Conservation (phyloP, 371 early-diverging fungal genomes). For the Zopfochytrium polystomum region DNA sequence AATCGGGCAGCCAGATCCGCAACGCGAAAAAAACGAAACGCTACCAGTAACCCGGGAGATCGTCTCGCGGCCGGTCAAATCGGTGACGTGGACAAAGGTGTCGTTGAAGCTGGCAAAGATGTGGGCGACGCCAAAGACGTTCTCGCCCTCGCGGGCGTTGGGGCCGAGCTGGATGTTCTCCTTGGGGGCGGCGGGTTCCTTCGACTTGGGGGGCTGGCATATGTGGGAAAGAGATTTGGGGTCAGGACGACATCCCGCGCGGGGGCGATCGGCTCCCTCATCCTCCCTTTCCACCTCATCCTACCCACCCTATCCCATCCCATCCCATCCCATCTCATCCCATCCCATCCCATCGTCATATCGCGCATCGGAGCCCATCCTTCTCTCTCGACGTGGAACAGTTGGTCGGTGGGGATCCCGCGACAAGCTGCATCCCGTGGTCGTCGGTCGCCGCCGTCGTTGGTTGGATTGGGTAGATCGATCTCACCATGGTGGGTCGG, state of each 20-base stretch:
- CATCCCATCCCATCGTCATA: neutral
- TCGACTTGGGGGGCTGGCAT: conserved; percentile 13
- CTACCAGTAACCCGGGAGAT: conserved; percentile 98
- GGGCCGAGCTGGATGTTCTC: conserved; percentile 95
- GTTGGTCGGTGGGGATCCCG: too few relatives aligned
- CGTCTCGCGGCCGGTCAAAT: conserved; percentile 99
- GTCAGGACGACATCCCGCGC: too few relatives aligned
- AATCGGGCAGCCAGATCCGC: neutral
- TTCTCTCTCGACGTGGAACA: too few relatives aligned
- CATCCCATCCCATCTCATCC: conserved; percentile 1
- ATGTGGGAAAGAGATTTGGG: neutral
- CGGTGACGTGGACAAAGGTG: conserved; percentile 99
- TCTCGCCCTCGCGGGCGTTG: conserved; percentile 95
- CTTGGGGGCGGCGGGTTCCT: conserved; percentile 32
- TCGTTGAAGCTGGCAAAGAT: conserved; percentile 99
- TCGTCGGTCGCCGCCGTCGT: too few relatives aligned
- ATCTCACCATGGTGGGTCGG: too few relatives aligned
- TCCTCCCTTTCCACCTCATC: neutral
- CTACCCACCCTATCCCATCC: conserved; percentile 1
- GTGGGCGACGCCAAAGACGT: conserved; percentile 99
- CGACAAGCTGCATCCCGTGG: too few relatives aligned
- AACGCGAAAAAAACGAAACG: conserved; percentile 15
- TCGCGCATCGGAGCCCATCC: neutral
- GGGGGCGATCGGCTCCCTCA: too few relatives aligned
- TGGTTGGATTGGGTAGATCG: too few relatives aligned